Evolutionary conservation across 495 filamentous ascomycete genomes (phyloP).

Genomic region (Friedmanniomyces endolithicus): DNA sequence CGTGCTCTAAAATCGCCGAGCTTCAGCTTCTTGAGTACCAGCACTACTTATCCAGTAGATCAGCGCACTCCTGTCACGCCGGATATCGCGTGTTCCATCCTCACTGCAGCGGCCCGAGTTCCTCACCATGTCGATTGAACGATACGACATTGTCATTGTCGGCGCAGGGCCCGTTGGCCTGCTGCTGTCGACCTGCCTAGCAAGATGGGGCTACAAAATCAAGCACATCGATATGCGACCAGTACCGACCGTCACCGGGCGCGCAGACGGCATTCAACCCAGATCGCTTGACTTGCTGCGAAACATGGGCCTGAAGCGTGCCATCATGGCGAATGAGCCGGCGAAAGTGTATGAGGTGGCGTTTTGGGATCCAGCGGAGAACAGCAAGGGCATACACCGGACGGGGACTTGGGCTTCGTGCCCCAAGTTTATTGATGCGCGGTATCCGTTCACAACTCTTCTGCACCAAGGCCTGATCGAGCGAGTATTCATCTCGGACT

Average conservation of each 20-base stretch:
- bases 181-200: constrained; percentile 70
- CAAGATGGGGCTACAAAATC: constrained; percentile 55
- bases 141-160: constrained; percentile 64
- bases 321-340: constrained; percentile 51
- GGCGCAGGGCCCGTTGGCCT: constrained; percentile 84
- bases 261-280: constrained; percentile 67
- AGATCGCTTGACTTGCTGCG: constrained; percentile 55
- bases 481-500: constrained; percentile 50
- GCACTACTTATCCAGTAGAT: too few relatives aligned
- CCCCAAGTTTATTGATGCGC: constrained; percentile 52
- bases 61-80: too few relatives aligned
- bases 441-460: constrained; percentile 54
- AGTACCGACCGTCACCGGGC: constrained; percentile 49
- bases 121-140: constrained; percentile 10
- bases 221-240: constrained; percentile 56
- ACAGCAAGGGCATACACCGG: constrained; percentile 42
- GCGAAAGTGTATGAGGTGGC: constrained; percentile 57
- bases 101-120: not conserved
- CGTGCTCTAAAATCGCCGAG: too few relatives aligned
- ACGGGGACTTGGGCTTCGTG: constrained; percentile 53
- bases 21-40: not conserved
- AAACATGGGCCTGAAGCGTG: constrained; percentile 54
- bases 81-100: not conserved
- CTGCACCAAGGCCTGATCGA: constrained; percentile 57
- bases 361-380: constrained; percentile 48